Conservation (phyloP, 1,284 basidiomycete genomes). For the Ustanciosporium gigantosporum region DNA sequence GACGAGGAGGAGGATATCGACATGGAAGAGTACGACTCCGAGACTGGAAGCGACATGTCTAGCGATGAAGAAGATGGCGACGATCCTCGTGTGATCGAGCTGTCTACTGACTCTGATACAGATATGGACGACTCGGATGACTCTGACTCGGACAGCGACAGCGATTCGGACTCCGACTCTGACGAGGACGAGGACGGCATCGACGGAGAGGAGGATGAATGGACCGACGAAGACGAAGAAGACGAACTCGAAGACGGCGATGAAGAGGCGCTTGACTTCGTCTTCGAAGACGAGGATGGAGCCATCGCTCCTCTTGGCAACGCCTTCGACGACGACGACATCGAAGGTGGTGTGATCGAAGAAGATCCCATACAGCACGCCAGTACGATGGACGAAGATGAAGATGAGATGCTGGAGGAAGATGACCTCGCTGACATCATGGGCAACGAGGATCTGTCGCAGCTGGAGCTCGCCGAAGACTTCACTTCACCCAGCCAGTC, state of each 20-base stretch:
- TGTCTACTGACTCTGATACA: constrained; percentile 47
- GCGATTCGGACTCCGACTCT: constrained; percentile 53
- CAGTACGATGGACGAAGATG: constrained; percentile 35
- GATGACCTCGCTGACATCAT: constrained; percentile 40
- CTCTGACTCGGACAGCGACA: constrained; percentile 33
- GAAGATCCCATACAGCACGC: constrained; percentile 5
- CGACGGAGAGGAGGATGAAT: constrained; percentile 63
- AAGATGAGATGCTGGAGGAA: constrained; percentile 42
- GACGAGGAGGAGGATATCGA: constrained; percentile 89
- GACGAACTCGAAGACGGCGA: constrained; percentile 56
- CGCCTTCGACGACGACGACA: constrained; percentile 28
- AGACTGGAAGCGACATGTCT: constrained; percentile 44
- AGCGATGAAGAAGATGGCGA: constrained; percentile 64
- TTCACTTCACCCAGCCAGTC: constrained; percentile 15
- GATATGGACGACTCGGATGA: constrained; percentile 39
- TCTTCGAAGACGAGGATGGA: constrained; percentile 35
- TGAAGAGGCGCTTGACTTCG: constrained; percentile 65
- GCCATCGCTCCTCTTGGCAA: constrained; percentile 18
- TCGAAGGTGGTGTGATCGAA: constrained; percentile 18
- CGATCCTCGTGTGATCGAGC: constrained; percentile 61
- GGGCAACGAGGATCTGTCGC: constrained; percentile 46
- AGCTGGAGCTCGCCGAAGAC: constrained; percentile 53
- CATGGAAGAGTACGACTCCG: constrained; percentile 70
- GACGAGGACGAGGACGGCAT: constrained; percentile 24
- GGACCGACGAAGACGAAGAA: constrained; percentile 47